Percentiles rank a stretch among this genome's conserved stretches.
Evolutionary conservation across 2,329 filamentous ascomycete species (phyloP).

Genomic region (Conoideocrella luteorostrata): DNA sequence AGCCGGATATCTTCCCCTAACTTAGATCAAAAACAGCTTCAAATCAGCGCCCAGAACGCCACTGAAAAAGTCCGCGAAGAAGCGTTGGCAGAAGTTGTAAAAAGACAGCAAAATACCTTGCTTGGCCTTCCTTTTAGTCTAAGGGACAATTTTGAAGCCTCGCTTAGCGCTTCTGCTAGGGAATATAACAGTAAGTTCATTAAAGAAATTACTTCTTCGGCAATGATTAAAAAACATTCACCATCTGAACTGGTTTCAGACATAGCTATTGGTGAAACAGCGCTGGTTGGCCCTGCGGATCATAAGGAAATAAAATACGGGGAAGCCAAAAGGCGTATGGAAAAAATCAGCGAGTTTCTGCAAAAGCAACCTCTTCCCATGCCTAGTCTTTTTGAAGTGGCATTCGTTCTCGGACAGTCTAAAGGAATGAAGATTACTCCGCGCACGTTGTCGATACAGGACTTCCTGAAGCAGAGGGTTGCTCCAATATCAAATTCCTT

Average conservation of each 20-base stretch:
- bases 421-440: not conserved
- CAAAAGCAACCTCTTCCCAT: not conserved
- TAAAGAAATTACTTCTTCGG: not conserved
- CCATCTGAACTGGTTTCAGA: not conserved
- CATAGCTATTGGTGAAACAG: too few species aligned
- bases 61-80: not conserved
- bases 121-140: not conserved
- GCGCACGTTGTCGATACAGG: not conserved
- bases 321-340: too few species aligned
- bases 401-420: not conserved
- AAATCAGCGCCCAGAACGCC: not conserved
- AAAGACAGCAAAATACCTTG: not conserved
- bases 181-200: not conserved
- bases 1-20: not conserved
- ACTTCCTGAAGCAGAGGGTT: not conserved
- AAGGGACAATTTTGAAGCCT: not conserved
- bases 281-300: too few species aligned
- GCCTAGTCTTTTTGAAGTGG: not conserved
- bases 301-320: too few species aligned
- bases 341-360: not conserved
- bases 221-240: not conserved
- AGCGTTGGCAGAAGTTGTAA: not conserved
- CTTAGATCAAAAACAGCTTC: not conserved
- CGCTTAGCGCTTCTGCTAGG: not conserved
- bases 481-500: not conserved